phyloP scores from a whole-genome alignment of 2,329 filamentous ascomycete genomes.

The Conoideocrella luteorostrata region DNA sequence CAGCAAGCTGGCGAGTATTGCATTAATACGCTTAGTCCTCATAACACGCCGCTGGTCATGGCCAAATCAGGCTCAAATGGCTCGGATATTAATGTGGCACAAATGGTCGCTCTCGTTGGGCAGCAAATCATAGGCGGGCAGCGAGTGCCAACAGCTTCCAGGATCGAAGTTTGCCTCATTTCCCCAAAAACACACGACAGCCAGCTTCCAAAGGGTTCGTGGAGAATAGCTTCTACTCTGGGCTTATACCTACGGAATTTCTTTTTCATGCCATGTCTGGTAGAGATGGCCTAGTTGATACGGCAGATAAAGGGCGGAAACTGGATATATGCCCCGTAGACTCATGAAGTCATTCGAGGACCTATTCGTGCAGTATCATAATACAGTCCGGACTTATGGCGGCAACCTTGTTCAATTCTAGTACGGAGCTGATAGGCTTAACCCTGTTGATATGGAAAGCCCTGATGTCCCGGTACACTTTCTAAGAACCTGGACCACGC shows the following conservation, averaged over 20 bases:
- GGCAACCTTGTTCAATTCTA: slow-evolving; percentile 92
- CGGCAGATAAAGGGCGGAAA: slow-evolving; percentile 97
- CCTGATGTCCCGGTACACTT: slow-evolving; percentile 89
- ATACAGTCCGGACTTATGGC: slow-evolving; percentile 87
- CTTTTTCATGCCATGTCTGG: slow-evolving; percentile 98
- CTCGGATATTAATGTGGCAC: slow-evolving; percentile 94
- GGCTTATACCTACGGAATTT: slow-evolving; percentile 84
- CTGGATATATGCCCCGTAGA: slow-evolving; percentile 96
- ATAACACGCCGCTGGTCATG: slow-evolving; percentile 94
- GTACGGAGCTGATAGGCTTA: slow-evolving; percentile 91
- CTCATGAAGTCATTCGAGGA: slow-evolving; percentile 98
- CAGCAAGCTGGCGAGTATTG: slow-evolving; percentile 86
- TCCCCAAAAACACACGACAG: slow-evolving; percentile 84
- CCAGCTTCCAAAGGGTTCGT: slow-evolving; percentile 97
- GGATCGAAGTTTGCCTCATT: slow-evolving; percentile 89
- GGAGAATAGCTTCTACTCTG: slow-evolving; percentile 93
- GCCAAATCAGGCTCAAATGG: slow-evolving; percentile 96
- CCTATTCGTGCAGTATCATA: slow-evolving; percentile 85
- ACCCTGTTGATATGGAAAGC: slow-evolving; percentile 97
- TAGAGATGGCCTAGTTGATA: slow-evolving; percentile 97
- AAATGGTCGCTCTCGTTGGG: slow-evolving; percentile 96
- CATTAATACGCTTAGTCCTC: slow-evolving; percentile 80
- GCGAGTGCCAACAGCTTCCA: slow-evolving; percentile 96
- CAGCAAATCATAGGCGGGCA: slow-evolving; percentile 95
- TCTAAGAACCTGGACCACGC: slow-evolving; percentile 82